A percentile compares a stretch with the other conserved stretches of the same genome.
Evolutionary conservation across 768 basidiomycete species (phyloP).

Genomic region (Suillus decipiens): DNA sequence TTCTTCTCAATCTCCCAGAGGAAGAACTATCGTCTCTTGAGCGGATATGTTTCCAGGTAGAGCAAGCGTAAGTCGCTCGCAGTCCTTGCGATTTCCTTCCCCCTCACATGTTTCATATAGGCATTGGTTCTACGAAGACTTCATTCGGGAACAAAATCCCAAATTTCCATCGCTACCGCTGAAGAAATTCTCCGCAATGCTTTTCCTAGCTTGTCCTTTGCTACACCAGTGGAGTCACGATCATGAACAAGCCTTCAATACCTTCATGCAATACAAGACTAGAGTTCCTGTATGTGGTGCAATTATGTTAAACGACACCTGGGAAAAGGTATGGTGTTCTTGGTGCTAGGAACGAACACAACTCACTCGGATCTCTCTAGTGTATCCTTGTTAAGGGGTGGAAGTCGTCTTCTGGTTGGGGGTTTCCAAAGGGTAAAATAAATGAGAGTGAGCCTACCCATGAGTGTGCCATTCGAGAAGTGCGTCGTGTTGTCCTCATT

Average conservation of each 20-base stretch:
- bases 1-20: conserved; percentile 94
- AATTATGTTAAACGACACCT: conserved; percentile 88
- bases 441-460: conserved; percentile 87
- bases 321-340: conserved; percentile 79
- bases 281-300: conserved; percentile 97
- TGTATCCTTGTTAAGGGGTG: conserved; percentile 98
- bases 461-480: conserved; percentile 91
- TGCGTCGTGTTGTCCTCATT: conserved; percentile 35
- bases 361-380: conserved; percentile 41
- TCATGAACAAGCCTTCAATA: conserved; percentile 83
- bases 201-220: conserved; percentile 85
- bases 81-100: conserved; percentile 16
- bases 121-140: conserved; percentile 99
- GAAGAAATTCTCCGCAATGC: conserved; percentile 90
- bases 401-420: conserved; percentile 96
- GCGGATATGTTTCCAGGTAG: conserved; percentile 97
- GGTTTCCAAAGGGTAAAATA: conserved; percentile 99
- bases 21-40: conserved; percentile 90
- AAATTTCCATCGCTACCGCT: conserved; percentile 85
- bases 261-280: conserved; percentile 96
- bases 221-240: conserved; percentile 82
- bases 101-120: conserved; percentile 41
- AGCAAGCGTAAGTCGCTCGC: conserved; percentile 82
- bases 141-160: conserved; percentile 89
- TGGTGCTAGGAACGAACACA: conserved; percentile 14